Conservation (phyloP, 2,329 filamentous ascomycete genomes). For the Trichoderma gracile region DNA sequence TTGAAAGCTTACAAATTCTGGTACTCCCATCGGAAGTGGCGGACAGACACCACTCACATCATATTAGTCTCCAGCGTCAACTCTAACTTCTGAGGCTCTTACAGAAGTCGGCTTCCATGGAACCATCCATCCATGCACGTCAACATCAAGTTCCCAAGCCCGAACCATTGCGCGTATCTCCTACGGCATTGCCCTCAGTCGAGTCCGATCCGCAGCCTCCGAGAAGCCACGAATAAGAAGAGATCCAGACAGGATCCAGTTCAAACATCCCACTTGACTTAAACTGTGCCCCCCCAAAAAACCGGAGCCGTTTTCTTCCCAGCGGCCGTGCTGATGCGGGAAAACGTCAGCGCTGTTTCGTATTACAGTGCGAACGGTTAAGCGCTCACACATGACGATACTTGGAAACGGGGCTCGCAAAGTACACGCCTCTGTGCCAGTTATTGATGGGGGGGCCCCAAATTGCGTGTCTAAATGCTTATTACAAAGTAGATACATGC, state of each 20-base stretch:
- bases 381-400: too few species aligned
- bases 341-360: neutral
- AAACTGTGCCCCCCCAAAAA: neutral
- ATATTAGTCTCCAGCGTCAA: neutral
- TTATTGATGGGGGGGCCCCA: too few species aligned
- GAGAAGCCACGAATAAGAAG: conserved; percentile 1
- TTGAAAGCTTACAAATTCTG: neutral
- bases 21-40: conserved; percentile 16
- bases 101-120: conserved; percentile 7
- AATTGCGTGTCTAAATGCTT: neutral
- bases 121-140: neutral
- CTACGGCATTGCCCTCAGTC: too few species aligned
- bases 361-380: conserved; percentile 4
- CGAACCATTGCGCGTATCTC: too few species aligned
- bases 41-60: conserved; percentile 1
- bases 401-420: neutral
- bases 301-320: neutral
- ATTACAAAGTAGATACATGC: too few species aligned
- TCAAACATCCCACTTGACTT: neutral
- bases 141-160: neutral
- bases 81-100: neutral
- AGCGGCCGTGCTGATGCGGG: neutral
- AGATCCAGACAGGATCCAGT: neutral
- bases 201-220: neutral
- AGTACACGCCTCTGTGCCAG: too few species aligned